phyloP scores from a whole-genome alignment of 345 rosid genomes.

The Nephelium lappaceum region DNA sequence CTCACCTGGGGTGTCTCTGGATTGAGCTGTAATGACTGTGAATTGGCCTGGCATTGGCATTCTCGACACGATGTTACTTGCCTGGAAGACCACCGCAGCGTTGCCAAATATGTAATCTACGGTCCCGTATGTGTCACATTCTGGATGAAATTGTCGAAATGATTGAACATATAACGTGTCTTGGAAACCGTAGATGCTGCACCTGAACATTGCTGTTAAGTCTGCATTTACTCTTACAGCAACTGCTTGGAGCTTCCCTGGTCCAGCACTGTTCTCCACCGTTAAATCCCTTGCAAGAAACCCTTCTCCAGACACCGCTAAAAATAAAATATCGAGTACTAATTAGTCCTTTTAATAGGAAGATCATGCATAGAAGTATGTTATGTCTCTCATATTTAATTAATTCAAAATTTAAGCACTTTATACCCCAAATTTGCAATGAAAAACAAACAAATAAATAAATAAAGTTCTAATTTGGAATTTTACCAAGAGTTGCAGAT shows the following conservation, averaged over 20 bases:
- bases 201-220: constrained; percentile 59
- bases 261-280: constrained; percentile 76
- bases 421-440: no score
- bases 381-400: no score
- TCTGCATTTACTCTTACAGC: constrained; percentile 79
- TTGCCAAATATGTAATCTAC: constrained; percentile 78
- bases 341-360: background rate
- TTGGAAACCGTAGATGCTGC: constrained; percentile 66
- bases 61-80: constrained; percentile 60
- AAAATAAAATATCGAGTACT: background rate
- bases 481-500: constrained; percentile 87
- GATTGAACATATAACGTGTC: constrained; percentile 75
- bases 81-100: constrained; percentile 76
- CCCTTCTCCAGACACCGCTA: constrained; percentile 81
- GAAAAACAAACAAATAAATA: no score
- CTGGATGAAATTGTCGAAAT: constrained; percentile 74
- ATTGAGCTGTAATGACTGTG: constrained; percentile 77
- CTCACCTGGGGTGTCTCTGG: constrained; percentile 58
- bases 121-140: constrained; percentile 75
- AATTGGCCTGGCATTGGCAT: constrained; percentile 71
- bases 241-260: constrained; percentile 75
- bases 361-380: background rate
- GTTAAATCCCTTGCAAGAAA: constrained; percentile 76
- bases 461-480: no score
- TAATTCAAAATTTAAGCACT: no score